These are phyloP conservation scores for Moricandia arvensis DNA, from an alignment of 345 rosid genomes.

Conservation along the genomic window DNA sequence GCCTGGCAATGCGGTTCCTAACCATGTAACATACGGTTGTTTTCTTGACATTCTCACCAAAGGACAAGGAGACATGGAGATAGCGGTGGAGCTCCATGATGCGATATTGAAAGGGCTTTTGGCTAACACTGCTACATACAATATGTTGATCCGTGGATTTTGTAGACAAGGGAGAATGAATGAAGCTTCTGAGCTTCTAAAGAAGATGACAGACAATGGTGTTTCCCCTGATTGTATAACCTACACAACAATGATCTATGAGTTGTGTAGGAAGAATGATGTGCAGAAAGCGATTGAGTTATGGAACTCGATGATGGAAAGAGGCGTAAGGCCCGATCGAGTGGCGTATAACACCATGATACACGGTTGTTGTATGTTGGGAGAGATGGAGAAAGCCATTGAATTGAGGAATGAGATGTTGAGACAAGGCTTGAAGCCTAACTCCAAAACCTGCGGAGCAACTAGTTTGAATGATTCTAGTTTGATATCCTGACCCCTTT, in stretches of 20 bases:
- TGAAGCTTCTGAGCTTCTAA: slow-evolving; percentile 59
- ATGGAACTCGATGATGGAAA: slow-evolving; percentile 69
- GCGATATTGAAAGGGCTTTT: slow-evolving; percentile 60
- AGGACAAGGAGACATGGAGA: slow-evolving; percentile 64
- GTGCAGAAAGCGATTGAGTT: slow-evolving; percentile 58
- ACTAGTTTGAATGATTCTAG: neutral
- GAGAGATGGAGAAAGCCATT: slow-evolving; percentile 55
- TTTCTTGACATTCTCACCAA: slow-evolving; percentile 68
- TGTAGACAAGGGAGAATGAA: slow-evolving; percentile 66
- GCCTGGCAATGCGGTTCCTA: slow-evolving; percentile 47
- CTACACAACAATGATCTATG: slow-evolving; percentile 73
- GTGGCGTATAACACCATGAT: slow-evolving; percentile 69
- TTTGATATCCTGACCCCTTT: neutral
- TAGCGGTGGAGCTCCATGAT: slow-evolving; percentile 67
- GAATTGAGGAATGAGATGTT: slow-evolving; percentile 73
- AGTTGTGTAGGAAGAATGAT: slow-evolving; percentile 56
- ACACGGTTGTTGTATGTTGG: slow-evolving; percentile 62
- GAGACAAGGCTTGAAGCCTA: slow-evolving; percentile 53
- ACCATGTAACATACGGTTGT: slow-evolving; percentile 77
- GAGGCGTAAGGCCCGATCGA: slow-evolving; percentile 68
- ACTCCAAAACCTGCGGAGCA: slow-evolving; percentile 5
- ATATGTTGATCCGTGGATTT: slow-evolving; percentile 76
- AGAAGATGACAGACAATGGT: slow-evolving; percentile 55
- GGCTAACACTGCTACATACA: slow-evolving; percentile 68
- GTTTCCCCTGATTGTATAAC: slow-evolving; percentile 80